Percentiles rank a stretch among this genome's conserved stretches.
phyloP scores from a whole-genome alignment of 495 filamentous ascomycete genomes.

The Cudoniella acicularis region DNA sequence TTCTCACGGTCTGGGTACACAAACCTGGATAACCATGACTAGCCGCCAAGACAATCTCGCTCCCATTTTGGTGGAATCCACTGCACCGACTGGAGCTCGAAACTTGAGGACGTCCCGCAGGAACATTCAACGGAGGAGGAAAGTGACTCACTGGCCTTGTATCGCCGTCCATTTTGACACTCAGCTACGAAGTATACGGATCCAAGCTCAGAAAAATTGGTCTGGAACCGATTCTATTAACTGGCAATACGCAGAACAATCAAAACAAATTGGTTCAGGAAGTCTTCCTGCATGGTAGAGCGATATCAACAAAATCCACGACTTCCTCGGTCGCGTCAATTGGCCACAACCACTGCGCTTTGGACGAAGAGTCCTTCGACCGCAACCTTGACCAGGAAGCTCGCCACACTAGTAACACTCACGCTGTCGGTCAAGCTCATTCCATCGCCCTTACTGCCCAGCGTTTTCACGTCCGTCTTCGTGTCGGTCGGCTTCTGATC shows the following conservation, averaged over 20 bases:
- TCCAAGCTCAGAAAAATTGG: slow-evolving; percentile 16
- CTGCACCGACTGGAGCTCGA: slow-evolving; percentile 8
- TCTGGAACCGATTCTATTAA: slow-evolving; percentile 22
- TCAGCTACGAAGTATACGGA: slow-evolving; percentile 14
- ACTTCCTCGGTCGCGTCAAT: slow-evolving; percentile 18
- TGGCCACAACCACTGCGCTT: slow-evolving; percentile 25
- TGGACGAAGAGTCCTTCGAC: slow-evolving; percentile 24
- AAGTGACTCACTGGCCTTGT: slow-evolving; percentile 13
- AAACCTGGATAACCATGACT: slow-evolving; percentile 10
- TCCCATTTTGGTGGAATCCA: slow-evolving; percentile 13
- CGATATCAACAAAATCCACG: slow-evolving; percentile 20
- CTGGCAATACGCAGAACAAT: slow-evolving; percentile 21
- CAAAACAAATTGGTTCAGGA: slow-evolving; percentile 21
- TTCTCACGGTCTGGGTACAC: slow-evolving; percentile 10
- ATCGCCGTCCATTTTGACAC: slow-evolving; percentile 14
- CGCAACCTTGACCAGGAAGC: slow-evolving; percentile 30
- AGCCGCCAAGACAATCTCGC: slow-evolving; percentile 12
- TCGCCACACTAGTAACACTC: slow-evolving; percentile 27
- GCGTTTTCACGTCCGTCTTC: slow-evolving; percentile 27
- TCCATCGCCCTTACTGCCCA: slow-evolving; percentile 29
- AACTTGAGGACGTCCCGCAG: slow-evolving; percentile 13
- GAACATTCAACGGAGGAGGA: slow-evolving; percentile 13
- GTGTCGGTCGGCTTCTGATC: slow-evolving; percentile 27
- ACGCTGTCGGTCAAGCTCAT: slow-evolving; percentile 28
- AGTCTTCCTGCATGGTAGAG: too few species aligned